These are phyloP conservation scores for Tubosaeta sp. DNA, from an alignment of 768 basidiomycete species.

Conservation along the genomic window DNA sequence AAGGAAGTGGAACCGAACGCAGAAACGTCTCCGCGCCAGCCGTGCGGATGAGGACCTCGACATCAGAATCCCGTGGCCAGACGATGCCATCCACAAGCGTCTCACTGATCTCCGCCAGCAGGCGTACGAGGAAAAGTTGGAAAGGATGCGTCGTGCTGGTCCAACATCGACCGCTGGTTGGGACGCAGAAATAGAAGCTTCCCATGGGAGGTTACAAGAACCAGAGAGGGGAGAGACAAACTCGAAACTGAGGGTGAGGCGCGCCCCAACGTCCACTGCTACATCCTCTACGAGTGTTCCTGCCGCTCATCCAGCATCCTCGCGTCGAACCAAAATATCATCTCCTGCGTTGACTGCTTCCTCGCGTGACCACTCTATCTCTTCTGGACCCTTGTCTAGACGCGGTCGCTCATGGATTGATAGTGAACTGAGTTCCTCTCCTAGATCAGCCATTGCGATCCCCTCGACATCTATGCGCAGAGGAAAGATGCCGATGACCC, in stretches of 20 bases:
- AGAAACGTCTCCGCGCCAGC: conserved; percentile 27
- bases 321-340: conserved; percentile 1
- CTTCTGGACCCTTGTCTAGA: conserved; percentile 11
- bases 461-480: conserved; percentile 6
- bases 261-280: conserved; percentile 4
- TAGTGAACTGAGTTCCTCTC: conserved; percentile 8
- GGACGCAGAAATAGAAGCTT: conserved; percentile 26
- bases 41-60: conserved; percentile 32
- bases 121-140: conserved; percentile 43
- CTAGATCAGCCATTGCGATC: conserved; percentile 1
- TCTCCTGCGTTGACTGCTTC: conserved; percentile 12
- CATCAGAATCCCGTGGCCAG: conserved; percentile 37
- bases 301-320: conserved; percentile 3
- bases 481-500: conserved; percentile 1
- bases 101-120: conserved; percentile 41
- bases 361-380: conserved; percentile 12
- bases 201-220: conserved; percentile 19
- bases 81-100: conserved; percentile 41
- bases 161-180: conserved; percentile 15
- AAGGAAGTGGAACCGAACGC: conserved; percentile 33
- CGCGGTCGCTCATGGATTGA: conserved; percentile 3
- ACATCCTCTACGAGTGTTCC: conserved; percentile 6
- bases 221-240: conserved; percentile 23
- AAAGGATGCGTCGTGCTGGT: conserved; percentile 11
- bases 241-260: conserved; percentile 21